Percentiles rank a stretch among this genome's conserved stretches.
Conservation (phyloP, 768 basidiomycete genomes). For the Sporobolomyces roseus region DNA sequence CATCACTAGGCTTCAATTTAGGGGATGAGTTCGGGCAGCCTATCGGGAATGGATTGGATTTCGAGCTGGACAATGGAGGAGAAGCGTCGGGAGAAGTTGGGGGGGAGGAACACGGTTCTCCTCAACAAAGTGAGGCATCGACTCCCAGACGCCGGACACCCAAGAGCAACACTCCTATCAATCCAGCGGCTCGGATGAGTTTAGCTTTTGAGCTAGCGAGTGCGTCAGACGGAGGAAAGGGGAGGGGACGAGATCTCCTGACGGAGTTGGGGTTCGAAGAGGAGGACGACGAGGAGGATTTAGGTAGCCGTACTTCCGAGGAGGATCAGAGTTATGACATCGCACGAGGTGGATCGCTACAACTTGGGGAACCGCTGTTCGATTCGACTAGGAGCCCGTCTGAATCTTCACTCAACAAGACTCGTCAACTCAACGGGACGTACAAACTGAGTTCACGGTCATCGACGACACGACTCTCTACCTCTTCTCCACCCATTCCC, state of each 20-base stretch:
- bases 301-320: no score
- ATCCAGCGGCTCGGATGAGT: background rate
- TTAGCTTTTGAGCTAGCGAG: slow-evolving; percentile 35
- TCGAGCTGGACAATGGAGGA: background rate
- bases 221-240: slow-evolving; percentile 5
- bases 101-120: no score
- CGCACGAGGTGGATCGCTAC: background rate
- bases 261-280: slow-evolving; percentile 32
- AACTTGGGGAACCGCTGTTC: background rate
- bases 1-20: background rate
- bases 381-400: background rate
- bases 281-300: slow-evolving; percentile 13
- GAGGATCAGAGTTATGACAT: background rate
- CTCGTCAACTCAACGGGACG: background rate
- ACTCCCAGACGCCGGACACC: no score
- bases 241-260: slow-evolving; percentile 15
- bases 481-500: background rate
- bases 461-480: no score
- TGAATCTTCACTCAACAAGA: background rate
- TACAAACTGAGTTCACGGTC: no score
- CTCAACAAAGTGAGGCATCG: no score
- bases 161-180: background rate
- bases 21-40: background rate
- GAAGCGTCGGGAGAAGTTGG: background rate
- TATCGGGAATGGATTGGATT: background rate